Evolutionary conservation across 768 basidiomycete genomes (phyloP), one percentile per base, ranked within the genome.

Genomic region (Amanita thiersii): DNA sequence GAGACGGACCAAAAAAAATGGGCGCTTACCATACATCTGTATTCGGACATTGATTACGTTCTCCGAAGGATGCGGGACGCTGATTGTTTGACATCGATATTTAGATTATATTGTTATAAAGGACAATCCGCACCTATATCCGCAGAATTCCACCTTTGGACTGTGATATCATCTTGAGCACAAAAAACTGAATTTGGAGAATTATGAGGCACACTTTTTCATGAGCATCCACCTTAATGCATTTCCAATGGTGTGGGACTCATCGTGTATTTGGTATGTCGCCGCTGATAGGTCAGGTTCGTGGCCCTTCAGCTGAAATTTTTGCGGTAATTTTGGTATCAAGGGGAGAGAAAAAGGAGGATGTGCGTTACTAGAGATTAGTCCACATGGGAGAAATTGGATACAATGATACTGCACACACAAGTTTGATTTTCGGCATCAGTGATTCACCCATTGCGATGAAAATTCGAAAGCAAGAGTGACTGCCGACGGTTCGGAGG

Each of bases 111-210:
- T n/a, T 18, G 42, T 24, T 3, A 40, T 15, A 23, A 37, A 31
- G 37, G 43, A 44, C 18, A 50, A 39, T 55, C 52, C 70, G 61
- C 47, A 86, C 90, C 86, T 91, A 70, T 98, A 98, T 21, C 96
- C 96, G 57, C 96, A 98, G 57, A 98, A 97, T 63, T 96, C 91
- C 28, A 97, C 94, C 52, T 89, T 91, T 4, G 94, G 89, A 57
- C 94, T 97, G 36, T 37, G 46, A 19, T 39, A 30, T 26, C 7
- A 37, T 28, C 7, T n/a, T 26, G 26, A 29, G 30, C 8, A 28
- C 44, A 14, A 20, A 25, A 46, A 36, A 54, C 32, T 36, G 32
- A 25, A 20, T 19, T 44, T 23, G 31, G n/a, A 23, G 32, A 12
- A 26, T 19, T 2, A 14, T 14, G 24, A 24, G 10, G 54, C 82